phyloP scores from a whole-genome alignment of 148 eudicot species.

The Chenopodium album region DNA sequence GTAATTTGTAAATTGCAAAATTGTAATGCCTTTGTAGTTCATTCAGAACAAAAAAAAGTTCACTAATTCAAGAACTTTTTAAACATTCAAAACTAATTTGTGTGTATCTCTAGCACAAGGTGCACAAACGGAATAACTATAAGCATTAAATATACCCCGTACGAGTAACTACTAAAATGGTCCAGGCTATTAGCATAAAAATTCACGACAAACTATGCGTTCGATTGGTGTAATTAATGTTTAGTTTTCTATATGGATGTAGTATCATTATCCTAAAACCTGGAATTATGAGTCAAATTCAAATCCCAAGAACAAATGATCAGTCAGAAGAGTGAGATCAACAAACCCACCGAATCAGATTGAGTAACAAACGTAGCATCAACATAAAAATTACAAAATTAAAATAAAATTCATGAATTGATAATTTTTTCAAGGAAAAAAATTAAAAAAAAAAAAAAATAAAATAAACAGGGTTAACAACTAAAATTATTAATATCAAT shows the following conservation, averaged over 20 bases:
- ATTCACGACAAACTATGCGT: background rate
- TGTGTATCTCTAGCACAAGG: too few relatives aligned
- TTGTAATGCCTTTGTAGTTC: too few relatives aligned
- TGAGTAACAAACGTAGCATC: background rate
- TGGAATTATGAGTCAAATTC: background rate
- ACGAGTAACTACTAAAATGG: too few relatives aligned
- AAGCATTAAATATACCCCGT: too few relatives aligned
- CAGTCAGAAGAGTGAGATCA: background rate
- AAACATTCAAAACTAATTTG: too few relatives aligned
- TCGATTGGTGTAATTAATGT: background rate
- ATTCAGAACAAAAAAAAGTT: too few relatives aligned
- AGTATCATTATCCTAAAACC: background rate
- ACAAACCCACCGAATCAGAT: background rate
- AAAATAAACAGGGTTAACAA: background rate
- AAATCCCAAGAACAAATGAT: background rate
- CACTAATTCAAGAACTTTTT: too few relatives aligned
- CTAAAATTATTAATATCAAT: background rate
- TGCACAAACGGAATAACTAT: too few relatives aligned
- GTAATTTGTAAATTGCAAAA: too few relatives aligned
- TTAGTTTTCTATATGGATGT: too few relatives aligned
- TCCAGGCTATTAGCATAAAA: too few relatives aligned
- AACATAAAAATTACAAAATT: background rate
- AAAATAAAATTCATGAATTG: background rate
- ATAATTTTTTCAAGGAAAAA: background rate
- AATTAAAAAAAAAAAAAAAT: background rate